phyloP scores from a whole-genome alignment of 148 eudicot species.

The Camellia japonica region DNA sequence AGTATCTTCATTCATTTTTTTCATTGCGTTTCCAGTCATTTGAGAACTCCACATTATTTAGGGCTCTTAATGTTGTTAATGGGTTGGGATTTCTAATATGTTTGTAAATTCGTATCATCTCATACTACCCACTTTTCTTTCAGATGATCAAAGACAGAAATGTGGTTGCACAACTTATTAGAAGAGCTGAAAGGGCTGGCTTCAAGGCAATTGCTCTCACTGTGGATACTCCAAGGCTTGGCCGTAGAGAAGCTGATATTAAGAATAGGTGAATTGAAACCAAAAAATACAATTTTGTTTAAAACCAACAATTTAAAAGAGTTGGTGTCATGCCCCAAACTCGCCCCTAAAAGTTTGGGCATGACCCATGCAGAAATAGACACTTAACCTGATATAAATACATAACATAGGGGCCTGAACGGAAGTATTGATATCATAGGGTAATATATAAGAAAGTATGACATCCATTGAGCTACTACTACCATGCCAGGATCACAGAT shows the following conservation, averaged over 20 bases:
- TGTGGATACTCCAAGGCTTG: slow-evolving; percentile 86
- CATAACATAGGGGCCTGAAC: too few species aligned
- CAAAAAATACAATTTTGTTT: background rate
- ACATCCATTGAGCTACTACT: too few species aligned
- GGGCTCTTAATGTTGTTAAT: too few species aligned
- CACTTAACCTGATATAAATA: too few species aligned
- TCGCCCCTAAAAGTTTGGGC: too few species aligned
- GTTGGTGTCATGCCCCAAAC: too few species aligned
- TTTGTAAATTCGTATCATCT: background rate
- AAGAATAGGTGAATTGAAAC: slow-evolving; percentile 69
- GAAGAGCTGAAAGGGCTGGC: slow-evolving; percentile 88
- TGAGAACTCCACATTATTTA: background rate
- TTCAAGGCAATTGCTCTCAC: slow-evolving; percentile 90
- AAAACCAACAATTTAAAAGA: background rate
- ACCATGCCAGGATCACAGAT: too few species aligned
- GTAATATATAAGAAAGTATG: too few species aligned
- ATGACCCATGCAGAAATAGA: too few species aligned
- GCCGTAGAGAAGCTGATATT: slow-evolving; percentile 92
- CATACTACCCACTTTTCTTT: background rate
- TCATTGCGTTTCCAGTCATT: background rate
- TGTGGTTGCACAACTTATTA: slow-evolving; percentile 71
- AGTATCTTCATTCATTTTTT: background rate
- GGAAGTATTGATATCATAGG: too few species aligned
- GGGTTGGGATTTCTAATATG: background rate
- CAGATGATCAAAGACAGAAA: slow-evolving; percentile 71